Conservation (phyloP, 768 basidiomycete species). For the Astraeus odoratus region DNA sequence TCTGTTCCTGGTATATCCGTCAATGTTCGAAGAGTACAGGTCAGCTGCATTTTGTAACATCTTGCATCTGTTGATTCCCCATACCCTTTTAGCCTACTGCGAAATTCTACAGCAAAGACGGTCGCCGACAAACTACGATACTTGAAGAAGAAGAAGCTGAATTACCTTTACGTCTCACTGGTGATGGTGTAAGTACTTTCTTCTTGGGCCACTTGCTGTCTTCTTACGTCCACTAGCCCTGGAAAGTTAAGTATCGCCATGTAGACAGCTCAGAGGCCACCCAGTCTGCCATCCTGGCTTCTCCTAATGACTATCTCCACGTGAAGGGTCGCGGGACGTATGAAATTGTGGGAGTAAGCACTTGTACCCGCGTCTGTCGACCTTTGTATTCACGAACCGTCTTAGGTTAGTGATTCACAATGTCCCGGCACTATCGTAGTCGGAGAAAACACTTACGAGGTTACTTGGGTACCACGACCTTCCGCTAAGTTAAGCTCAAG, state of each 20-base stretch:
- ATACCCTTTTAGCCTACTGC: slow-evolving; percentile 61
- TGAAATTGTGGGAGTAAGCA: slow-evolving; percentile 58
- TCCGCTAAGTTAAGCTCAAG: slow-evolving; percentile 58
- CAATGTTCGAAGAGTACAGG: slow-evolving; percentile 77
- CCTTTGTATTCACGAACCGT: background rate
- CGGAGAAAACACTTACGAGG: slow-evolving; percentile 56
- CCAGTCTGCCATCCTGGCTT: slow-evolving; percentile 37
- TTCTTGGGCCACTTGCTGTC: slow-evolving; percentile 1
- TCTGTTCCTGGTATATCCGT: slow-evolving; percentile 74
- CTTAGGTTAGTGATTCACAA: slow-evolving; percentile 72
- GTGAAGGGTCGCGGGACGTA: slow-evolving; percentile 76
- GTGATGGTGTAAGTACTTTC: slow-evolving; percentile 64
- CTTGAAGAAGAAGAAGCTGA: slow-evolving; percentile 67
- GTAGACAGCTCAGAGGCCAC: slow-evolving; percentile 36
- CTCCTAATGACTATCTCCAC: slow-evolving; percentile 64
- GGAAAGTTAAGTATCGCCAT: slow-evolving; percentile 72
- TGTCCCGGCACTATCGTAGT: slow-evolving; percentile 69
- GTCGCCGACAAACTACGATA: slow-evolving; percentile 52
- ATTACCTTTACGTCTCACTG: slow-evolving; percentile 82
- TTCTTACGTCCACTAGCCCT: slow-evolving; percentile 54
- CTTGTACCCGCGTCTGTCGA: slow-evolving; percentile 3
- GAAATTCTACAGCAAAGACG: slow-evolving; percentile 70
- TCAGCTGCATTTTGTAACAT: slow-evolving; percentile 25
- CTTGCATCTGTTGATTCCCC: background rate
- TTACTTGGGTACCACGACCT: slow-evolving; percentile 79